These are phyloP conservation scores for Lophiotrema nucula DNA, from an alignment of 495 filamentous ascomycete species.

Conservation along the genomic window DNA sequence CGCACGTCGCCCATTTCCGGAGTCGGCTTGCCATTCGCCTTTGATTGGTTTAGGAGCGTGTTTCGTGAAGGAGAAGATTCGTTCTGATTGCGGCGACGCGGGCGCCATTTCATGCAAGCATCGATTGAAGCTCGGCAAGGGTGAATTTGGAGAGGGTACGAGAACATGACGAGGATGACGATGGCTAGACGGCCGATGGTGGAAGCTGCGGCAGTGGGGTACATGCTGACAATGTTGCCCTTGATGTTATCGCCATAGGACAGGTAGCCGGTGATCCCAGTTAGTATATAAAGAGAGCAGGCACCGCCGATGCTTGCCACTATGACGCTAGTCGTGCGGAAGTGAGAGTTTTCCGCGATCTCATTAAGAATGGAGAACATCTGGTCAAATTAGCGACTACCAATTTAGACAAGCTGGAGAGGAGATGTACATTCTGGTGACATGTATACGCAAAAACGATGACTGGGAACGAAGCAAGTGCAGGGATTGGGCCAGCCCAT, in stretches of 20 bases:
- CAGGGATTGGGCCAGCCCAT: conserved; percentile 75
- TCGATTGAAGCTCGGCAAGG: conserved; percentile 91
- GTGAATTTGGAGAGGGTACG: conserved; percentile 91
- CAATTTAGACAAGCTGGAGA: not conserved
- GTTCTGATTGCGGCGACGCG: conserved; percentile 46
- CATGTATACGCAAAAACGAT: conserved; percentile 98
- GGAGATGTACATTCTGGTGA: conserved; percentile 80
- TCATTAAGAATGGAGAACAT: conserved; percentile 99
- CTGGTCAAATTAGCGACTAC: conserved; percentile 44
- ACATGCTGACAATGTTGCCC: conserved; percentile 94
- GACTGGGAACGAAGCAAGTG: conserved; percentile 83
- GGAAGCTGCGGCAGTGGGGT: conserved; percentile 73
- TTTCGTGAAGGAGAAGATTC: conserved; percentile 39
- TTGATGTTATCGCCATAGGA: conserved; percentile 84
- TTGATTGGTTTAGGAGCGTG: conserved; percentile 21
- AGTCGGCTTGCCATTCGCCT: conserved; percentile 15
- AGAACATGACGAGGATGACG: conserved; percentile 95
- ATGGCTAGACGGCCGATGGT: conserved; percentile 94
- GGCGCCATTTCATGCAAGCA: conserved; percentile 89
- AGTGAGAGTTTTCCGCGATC: conserved; percentile 79
- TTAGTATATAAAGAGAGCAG: conserved; percentile 77
- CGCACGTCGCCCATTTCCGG: conserved; percentile 77
- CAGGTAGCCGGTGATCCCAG: conserved; percentile 92
- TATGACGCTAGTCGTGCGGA: conserved; percentile 77
- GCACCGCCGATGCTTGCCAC: conserved; percentile 78